These are phyloP conservation scores for Ormosia emarginata DNA, from an alignment of 306 rosid genomes.

Conservation along the genomic window DNA sequence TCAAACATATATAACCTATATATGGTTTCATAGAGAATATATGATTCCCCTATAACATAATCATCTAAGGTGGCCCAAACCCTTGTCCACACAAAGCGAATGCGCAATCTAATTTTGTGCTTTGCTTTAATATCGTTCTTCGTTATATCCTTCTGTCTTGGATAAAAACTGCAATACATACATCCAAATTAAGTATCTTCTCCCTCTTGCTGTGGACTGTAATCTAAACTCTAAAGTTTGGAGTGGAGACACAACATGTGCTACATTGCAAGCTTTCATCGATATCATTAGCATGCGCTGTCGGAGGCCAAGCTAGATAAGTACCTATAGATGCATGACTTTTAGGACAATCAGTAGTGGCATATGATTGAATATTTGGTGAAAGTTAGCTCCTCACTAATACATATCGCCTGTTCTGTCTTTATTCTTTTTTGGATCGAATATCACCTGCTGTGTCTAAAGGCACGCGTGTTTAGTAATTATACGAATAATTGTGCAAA, in stretches of 20 bases:
- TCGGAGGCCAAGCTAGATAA: conserved; percentile 26
- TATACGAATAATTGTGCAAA: background rate
- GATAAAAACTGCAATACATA: conserved; percentile 4
- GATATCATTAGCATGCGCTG: conserved; percentile 40
- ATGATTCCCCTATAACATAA: conserved; percentile 8
- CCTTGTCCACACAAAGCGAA: background rate
- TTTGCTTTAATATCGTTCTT: conserved; percentile 4
- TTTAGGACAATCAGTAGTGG: conserved; percentile 17
- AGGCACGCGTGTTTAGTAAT: background rate
- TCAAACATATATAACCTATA: background rate
- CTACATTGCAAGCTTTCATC: conserved; percentile 18
- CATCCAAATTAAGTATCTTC: conserved; percentile 12
- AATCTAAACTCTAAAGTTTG: background rate
- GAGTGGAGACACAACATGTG: conserved; percentile 37
- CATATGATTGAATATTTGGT: conserved; percentile 14
- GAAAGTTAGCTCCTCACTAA: background rate
- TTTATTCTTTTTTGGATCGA: too few species aligned
- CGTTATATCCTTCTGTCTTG: background rate
- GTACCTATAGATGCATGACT: background rate
- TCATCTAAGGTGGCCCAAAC: conserved; percentile 20
- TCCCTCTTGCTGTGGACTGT: background rate
- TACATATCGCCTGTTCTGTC: background rate
- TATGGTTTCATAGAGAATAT: background rate
- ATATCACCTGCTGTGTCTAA: background rate
- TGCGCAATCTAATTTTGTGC: conserved; percentile 9